Conservation (phyloP, 805 yeast genomes). For the Myxozyma melibiosi region DNA sequence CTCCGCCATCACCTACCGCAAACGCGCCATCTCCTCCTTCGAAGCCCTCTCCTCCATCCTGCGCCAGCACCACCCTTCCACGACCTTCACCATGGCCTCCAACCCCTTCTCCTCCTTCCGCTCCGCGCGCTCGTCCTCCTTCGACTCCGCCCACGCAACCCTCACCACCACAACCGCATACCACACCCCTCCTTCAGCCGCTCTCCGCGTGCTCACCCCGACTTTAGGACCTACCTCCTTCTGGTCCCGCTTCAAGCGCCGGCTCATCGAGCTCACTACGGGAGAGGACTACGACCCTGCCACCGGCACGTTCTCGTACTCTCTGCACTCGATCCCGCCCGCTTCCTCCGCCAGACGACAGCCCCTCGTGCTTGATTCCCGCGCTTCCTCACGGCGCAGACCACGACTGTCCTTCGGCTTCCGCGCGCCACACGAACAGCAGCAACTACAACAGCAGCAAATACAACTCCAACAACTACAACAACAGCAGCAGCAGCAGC, state of each 20-base stretch:
- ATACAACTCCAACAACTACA: neutral
- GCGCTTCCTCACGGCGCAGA: neutral
- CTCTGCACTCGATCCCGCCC: neutral
- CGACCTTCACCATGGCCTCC: slow-evolving; percentile 4
- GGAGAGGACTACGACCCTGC: slow-evolving; percentile 6
- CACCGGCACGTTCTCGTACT: slow-evolving; percentile 3
- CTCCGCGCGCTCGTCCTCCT: neutral
- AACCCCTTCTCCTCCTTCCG: neutral
- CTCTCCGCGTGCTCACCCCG: slow-evolving; percentile 5
- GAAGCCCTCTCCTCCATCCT: neutral
- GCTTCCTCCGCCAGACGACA: too few relatives aligned
- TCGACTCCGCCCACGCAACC: neutral
- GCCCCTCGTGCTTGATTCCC: neutral
- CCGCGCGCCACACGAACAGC: neutral
- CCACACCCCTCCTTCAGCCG: neutral
- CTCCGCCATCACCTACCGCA: slow-evolving; percentile 25
- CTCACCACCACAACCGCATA: neutral
- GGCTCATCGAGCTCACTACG: slow-evolving; percentile 3
- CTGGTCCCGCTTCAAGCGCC: slow-evolving; percentile 8
- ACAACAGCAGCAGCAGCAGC: neutral
- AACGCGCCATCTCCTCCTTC: slow-evolving; percentile 10
- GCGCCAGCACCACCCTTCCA: slow-evolving; percentile 5
- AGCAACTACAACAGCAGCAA: neutral
- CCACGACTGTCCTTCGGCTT: neutral
- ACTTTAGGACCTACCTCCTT: slow-evolving; percentile 4